Conservation (phyloP, 2,329 filamentous ascomycete genomes). For the Ophiobolus disseminans region DNA sequence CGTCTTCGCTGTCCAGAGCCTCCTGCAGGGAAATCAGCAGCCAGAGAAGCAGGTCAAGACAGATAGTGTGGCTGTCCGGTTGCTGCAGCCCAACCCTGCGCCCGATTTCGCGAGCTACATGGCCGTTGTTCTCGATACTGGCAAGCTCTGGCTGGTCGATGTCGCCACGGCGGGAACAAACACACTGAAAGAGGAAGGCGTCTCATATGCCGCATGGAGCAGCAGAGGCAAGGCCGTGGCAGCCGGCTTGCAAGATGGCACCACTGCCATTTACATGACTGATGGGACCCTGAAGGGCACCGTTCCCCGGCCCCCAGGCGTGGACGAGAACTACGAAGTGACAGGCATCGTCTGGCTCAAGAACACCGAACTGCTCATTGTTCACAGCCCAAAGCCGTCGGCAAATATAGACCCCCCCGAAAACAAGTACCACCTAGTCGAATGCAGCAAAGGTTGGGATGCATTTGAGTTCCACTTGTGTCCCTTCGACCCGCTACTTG, state of each 20-base stretch:
- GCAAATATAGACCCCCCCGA: constrained; percentile 55
- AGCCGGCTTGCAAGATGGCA: constrained; percentile 82
- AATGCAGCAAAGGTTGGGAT: constrained; percentile 65
- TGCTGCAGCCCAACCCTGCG: constrained; percentile 81
- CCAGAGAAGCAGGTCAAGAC: constrained; percentile 78
- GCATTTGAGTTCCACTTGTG: constrained; percentile 77
- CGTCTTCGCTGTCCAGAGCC: constrained; percentile 76
- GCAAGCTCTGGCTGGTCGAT: constrained; percentile 84
- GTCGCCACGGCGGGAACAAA: constrained; percentile 64
- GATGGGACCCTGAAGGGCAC: constrained; percentile 77
- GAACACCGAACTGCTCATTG: constrained; percentile 81
- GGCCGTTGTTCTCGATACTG: constrained; percentile 79
- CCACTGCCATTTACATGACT: constrained; percentile 81
- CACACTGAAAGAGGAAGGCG: constrained; percentile 72
- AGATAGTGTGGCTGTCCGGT: constrained; percentile 74
- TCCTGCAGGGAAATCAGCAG: constrained; percentile 68
- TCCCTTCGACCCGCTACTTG: constrained; percentile 57
- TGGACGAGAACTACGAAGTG: constrained; percentile 72
- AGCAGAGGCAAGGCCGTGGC: constrained; percentile 90
- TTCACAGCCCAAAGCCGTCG: constrained; percentile 62
- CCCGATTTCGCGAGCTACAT: constrained; percentile 75
- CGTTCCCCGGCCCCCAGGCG: constrained; percentile 76
- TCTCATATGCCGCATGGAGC: constrained; percentile 90
- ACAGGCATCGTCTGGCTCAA: constrained; percentile 87
- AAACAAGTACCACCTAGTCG: constrained; percentile 77